These are phyloP conservation scores for Aspergillus melleus DNA, from an alignment of 2,329 filamentous ascomycete species.

Conservation along the genomic window DNA sequence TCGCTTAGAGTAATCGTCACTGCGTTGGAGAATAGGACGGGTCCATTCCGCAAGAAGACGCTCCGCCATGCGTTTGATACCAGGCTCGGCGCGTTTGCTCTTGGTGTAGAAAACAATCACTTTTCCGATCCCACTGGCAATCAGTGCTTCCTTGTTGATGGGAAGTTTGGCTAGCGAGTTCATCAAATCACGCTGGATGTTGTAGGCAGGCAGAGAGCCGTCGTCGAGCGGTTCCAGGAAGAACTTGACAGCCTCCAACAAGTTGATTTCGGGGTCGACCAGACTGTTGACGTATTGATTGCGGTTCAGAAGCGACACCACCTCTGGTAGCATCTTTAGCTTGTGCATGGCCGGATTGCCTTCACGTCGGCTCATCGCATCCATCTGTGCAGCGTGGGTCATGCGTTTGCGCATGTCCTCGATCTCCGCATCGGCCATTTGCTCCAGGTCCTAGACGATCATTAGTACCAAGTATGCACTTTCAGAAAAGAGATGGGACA, in stretches of 20 bases:
- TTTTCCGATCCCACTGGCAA: slow-evolving; percentile 92
- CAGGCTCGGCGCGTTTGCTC: slow-evolving; percentile 82
- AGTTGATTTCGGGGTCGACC: slow-evolving; percentile 91
- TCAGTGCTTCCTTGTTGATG: slow-evolving; percentile 84
- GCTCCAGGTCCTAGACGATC: slow-evolving; percentile 72
- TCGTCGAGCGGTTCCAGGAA: slow-evolving; percentile 95
- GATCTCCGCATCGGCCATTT: slow-evolving; percentile 86
- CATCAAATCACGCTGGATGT: slow-evolving; percentile 95
- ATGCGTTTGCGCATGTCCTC: slow-evolving; percentile 84
- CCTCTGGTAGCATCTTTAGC: slow-evolving; percentile 88
- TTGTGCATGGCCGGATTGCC: slow-evolving; percentile 87
- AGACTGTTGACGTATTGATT: slow-evolving; percentile 79
- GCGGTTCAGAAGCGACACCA: slow-evolving; percentile 82
- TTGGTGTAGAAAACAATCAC: slow-evolving; percentile 96
- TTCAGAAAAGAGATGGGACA: neutral
- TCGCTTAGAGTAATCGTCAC: slow-evolving; percentile 91
- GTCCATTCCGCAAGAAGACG: slow-evolving; percentile 94
- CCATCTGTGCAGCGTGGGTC: slow-evolving; percentile 83
- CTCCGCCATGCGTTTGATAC: slow-evolving; percentile 92
- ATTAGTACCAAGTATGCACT: slow-evolving; percentile 3
- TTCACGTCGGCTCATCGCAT: slow-evolving; percentile 77
- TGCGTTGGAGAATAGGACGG: slow-evolving; percentile 86
- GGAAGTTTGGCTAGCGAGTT: slow-evolving; percentile 75
- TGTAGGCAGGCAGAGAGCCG: slow-evolving; percentile 90
- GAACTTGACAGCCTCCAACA: slow-evolving; percentile 92